A percentile compares a stretch with the other conserved stretches of the same genome.
Conservation (phyloP, 2,329 filamentous ascomycete species). For the Rutstroemia sp. region DNA sequence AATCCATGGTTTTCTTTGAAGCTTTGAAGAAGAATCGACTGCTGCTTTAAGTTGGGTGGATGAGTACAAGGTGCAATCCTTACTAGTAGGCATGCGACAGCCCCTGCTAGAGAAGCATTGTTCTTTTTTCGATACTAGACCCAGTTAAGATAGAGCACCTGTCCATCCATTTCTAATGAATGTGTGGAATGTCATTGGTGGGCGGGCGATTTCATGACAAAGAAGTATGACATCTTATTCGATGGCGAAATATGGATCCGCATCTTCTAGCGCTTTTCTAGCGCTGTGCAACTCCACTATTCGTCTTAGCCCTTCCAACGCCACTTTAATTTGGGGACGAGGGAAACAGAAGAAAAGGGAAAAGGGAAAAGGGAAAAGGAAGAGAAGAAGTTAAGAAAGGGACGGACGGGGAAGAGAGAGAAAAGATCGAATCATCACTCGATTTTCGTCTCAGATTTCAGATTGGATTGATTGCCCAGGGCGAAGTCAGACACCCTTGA, state of each 20-base stretch:
- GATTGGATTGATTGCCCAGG: no score
- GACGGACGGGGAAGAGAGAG: no score
- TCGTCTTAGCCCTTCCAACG: neutral
- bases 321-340: neutral
- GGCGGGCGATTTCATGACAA: neutral
- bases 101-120: neutral
- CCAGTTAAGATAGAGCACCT: neutral
- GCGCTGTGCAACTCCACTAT: neutral
- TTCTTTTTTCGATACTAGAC: neutral
- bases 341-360: neutral
- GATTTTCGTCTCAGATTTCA: no score
- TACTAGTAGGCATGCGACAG: neutral
- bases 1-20: neutral
- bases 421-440: no score
- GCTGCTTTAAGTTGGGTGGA: neutral
- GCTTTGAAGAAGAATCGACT: neutral
- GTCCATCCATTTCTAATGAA: neutral
- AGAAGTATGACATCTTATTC: neutral
- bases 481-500: no score
- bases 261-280: slow-evolving; percentile 5
- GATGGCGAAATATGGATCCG: neutral
- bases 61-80: neutral
- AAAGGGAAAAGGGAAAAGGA: no score
- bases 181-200: neutral
- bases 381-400: no score